Evolutionary conservation across 2,329 filamentous ascomycete species (phyloP), one percentile per base, ranked within the genome.

Genomic region (Endoconidiophora polonica): DNA sequence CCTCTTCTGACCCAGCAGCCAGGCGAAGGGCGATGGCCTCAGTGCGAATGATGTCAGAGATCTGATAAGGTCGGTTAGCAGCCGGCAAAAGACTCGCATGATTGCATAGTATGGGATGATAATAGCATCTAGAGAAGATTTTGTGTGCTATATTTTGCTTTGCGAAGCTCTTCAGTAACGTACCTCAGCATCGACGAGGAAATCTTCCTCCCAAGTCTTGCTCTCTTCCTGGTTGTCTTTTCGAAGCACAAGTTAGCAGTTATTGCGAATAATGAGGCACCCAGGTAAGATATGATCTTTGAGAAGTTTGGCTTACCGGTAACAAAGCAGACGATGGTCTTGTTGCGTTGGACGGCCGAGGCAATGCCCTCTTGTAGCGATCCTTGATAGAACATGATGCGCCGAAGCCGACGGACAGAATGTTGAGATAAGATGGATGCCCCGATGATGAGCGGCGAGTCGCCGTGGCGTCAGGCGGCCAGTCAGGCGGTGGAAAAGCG

Each of bases 261-360:
- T 14, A n/a, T 29, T 2, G 16, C 16, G 16, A 18, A 18, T 18
- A 18, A 18, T 18, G 16, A 18, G 5, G 6, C 14, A 6, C 33
- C 22, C n/a, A 36, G 16, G 10, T 10, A 7, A 41, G 10, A 20
- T 45, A 45, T 16, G 16, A 22, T 20, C 16, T 5, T 20, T 23
- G n/a, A 36, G 9, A 43, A 14, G 36, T 29, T 12, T 50, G 55
- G 56, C 68, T 56, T 63, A 86, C 85, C 81, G 59, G 79, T 77
- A 29, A 94, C 81, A 63, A 95, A 93, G 66, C 86, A 94, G 26
- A 84, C 74, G 0, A 95, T 83, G 16, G 83, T 72, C 64, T 90
- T 93, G 53, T 76, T 69, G 62, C 88, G 71, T 54, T 77, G 74
- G 5, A 95, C 72, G 10, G 88, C 86, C 18, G 76, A 69, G 29